Base-by-base conservation (phyloP, 495 filamentous ascomycete genomes). In the Xylaria bambusicola region DNA sequence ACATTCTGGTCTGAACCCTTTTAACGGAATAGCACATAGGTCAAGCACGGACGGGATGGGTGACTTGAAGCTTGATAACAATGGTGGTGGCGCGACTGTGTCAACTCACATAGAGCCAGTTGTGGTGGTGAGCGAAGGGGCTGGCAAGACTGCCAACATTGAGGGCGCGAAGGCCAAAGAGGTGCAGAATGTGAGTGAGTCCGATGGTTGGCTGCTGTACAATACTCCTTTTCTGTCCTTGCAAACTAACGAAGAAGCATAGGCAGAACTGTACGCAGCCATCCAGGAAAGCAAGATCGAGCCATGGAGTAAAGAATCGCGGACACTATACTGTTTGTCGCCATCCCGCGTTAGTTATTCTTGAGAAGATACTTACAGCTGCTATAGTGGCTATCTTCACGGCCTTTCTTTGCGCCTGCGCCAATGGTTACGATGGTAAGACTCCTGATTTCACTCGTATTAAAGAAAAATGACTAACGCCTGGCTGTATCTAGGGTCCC, bases 211-310 rank as follows among this genome's bases (percentile, higher is more conserved):
- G 10, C 36, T 44, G 56, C n/a, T n/a, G n/a, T n/a, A 38, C 36
- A 38, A 51, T 51, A 21, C 6, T 48, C 40, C 40, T 2, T 18
- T n/a, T 10, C 23, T 23, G 41, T 15, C n/a, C 15, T 15, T 35
- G n/a, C 33, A 7, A 27, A 24, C 56, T 66, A 55, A 72, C 48
- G 12, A 44, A 15, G 7, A 26, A 8, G 3, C 20, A 17, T 13
- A 84, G 82, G 82, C 83, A 70, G 82, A 84, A 27, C 70, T 86
- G 13, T 86, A 70, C 62, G 82, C 83, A 31, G 82, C 82, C 31
- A 75, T 85, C 58, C 69, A 82, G 46, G 81, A 84, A 63, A 78
- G 80, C 29, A 76, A 81, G 41, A 84, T 86, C 64, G 72, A 80
- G 52, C 72, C 70, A 38, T 77, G 80, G 77, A 84, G 81, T 74